Evolutionary conservation across 495 filamentous ascomycete genomes (phyloP).

Genomic region (Tuber microsphaerosporum): DNA sequence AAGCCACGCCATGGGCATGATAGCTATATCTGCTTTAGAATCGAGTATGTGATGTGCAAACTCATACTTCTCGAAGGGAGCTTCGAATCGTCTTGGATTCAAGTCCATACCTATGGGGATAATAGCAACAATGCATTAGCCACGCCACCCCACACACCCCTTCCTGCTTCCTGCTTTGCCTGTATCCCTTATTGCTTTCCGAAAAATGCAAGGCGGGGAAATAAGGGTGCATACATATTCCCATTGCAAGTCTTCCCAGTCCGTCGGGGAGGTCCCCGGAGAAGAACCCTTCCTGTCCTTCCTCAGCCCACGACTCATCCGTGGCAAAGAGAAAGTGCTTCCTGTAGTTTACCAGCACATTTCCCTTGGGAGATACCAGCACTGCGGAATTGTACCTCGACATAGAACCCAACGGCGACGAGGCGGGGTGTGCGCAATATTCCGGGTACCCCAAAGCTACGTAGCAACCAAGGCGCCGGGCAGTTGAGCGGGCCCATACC

Average conservation of each 20-base stretch:
- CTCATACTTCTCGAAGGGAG: conserved; percentile 70
- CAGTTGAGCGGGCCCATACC: conserved; percentile 70
- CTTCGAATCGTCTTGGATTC: conserved; percentile 47
- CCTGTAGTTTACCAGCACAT: conserved; percentile 73
- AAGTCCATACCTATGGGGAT: conserved; percentile 56
- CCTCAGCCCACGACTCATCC: conserved; percentile 82
- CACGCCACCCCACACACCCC: not conserved
- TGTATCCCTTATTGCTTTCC: conserved; percentile 17
- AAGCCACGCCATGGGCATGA: conserved; percentile 86
- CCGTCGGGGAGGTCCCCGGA: conserved; percentile 46
- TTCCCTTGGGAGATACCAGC: conserved; percentile 64
- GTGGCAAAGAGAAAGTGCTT: conserved; percentile 87
- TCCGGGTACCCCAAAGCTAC: conserved; percentile 93
- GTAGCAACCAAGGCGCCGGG: conserved; percentile 63
- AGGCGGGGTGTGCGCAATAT: conserved; percentile 47
- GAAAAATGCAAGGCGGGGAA: not conserved
- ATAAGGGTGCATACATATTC: conserved; percentile 65
- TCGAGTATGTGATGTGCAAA: conserved; percentile 74
- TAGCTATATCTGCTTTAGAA: conserved; percentile 59
- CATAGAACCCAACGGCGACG: conserved; percentile 43
- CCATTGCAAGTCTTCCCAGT: conserved; percentile 64
- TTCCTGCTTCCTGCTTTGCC: conserved; percentile 9
- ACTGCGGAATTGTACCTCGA: conserved; percentile 75
- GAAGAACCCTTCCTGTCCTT: conserved; percentile 61
- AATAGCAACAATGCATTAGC: conserved; percentile 6